A percentile compares a stretch with the other conserved stretches of the same genome.
Evolutionary conservation across 306 rosid species (phyloP).

Genomic region (Castanopsis chinensis): DNA sequence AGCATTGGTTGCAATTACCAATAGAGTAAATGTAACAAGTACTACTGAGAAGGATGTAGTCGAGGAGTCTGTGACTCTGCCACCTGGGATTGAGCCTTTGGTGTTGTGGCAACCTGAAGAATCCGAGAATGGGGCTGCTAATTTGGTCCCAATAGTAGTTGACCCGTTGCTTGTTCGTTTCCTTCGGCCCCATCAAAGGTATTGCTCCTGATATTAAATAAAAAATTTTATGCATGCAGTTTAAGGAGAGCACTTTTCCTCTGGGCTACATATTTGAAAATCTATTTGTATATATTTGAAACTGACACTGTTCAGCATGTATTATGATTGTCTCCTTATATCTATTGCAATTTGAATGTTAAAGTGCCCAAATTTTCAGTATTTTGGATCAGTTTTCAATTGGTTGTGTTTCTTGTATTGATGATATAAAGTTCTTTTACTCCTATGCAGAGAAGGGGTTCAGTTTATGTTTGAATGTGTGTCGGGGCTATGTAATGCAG

Average conservation of each 20-base stretch:
- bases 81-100: constrained; percentile 76
- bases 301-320: not conserved
- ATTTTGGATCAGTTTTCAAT: not conserved
- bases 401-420: constrained; percentile 6
- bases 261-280: not conserved
- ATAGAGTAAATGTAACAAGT: constrained; percentile 23
- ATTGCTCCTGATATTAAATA: constrained; percentile 4
- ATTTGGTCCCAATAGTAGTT: constrained; percentile 49
- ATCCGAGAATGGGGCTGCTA: constrained; percentile 29
- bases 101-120: constrained; percentile 79
- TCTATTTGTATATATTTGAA: not conserved
- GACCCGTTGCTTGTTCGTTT: constrained; percentile 84
- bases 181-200: constrained; percentile 96
- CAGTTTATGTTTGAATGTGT: constrained; percentile 98
- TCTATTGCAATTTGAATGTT: not conserved
- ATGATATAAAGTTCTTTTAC: constrained; percentile 14
- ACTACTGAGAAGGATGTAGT: constrained; percentile 30
- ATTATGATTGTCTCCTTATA: not conserved
- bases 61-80: constrained; percentile 53
- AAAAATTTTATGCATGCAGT: not conserved
- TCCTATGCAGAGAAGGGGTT: constrained; percentile 85
- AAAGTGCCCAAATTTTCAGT: not conserved
- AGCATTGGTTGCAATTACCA: constrained; percentile 31
- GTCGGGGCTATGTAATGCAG: constrained; percentile 53
- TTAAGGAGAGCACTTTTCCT: not conserved